Evolutionary conservation across 108 stramenopile species (phyloP).

Genomic region (Nitzschia putrida): DNA sequence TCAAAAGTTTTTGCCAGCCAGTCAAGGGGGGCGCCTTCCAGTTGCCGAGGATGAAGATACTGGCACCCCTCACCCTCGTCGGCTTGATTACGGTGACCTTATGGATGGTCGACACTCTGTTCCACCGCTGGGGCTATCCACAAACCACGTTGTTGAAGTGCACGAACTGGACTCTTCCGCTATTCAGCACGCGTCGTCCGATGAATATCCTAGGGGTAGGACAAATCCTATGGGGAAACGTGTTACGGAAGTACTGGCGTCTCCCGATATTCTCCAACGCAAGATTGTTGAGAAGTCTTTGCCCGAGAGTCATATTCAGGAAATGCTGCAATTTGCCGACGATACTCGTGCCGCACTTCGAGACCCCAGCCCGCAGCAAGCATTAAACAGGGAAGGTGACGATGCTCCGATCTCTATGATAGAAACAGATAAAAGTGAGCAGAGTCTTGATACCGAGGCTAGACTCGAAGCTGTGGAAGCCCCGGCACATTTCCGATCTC

Average conservation of each 20-base stretch:
- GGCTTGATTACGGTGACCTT: slow-evolving; percentile 20
- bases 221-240: not conserved
- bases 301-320: slow-evolving; percentile 2
- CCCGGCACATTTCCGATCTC: not conserved
- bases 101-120: too few relatives aligned
- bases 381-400: not conserved
- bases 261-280: not conserved
- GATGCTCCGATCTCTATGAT: too few relatives aligned
- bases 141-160: too few relatives aligned
- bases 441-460: not conserved
- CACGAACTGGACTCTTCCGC: not conserved
- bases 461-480: too few relatives aligned
- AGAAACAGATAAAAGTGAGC: not conserved
- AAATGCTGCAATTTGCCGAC: slow-evolving; percentile 33
- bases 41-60: not conserved
- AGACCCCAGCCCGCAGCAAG: not conserved
- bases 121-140: not conserved
- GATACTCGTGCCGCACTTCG: slow-evolving; percentile 35
- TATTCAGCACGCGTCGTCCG: not conserved
- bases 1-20: not conserved
- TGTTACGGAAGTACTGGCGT: not conserved
- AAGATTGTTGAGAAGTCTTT: not conserved
- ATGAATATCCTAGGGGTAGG: not conserved
- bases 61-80: slow-evolving; percentile 13
- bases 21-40: not conserved